Evolutionary conservation across 2,329 filamentous ascomycete species (phyloP).

Genomic region (Diaporthe sp.): DNA sequence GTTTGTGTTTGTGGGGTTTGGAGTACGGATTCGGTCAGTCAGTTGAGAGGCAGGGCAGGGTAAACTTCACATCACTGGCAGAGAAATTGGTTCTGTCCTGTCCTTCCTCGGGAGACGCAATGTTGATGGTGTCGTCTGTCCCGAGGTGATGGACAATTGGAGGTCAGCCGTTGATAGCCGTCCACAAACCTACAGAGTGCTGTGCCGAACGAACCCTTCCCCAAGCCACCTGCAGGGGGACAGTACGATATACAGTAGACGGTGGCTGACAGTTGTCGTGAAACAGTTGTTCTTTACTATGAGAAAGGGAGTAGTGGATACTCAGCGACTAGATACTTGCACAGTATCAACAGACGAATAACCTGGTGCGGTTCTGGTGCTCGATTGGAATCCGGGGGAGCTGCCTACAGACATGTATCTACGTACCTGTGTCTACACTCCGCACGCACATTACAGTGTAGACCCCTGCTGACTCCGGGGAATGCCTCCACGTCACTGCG

Average conservation of each 20-base stretch:
- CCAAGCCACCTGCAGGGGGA: not conserved
- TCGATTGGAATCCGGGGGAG: constrained; percentile 15
- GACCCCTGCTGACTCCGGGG: constrained; percentile 36
- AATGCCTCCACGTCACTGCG: constrained; percentile 34
- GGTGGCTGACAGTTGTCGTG: not conserved
- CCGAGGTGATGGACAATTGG: not conserved
- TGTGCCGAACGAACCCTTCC: not conserved
- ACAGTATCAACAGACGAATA: not conserved
- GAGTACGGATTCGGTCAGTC: not conserved
- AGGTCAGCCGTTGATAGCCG: constrained; percentile 41
- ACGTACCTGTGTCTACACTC: too few relatives aligned
- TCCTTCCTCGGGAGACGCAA: not conserved
- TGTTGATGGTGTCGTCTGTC: constrained; percentile 9
- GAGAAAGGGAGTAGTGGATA: not conserved
- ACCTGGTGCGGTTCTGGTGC: not conserved
- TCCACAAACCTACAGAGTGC: constrained; percentile 33
- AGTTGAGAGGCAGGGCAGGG: not conserved
- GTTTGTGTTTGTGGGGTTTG: not conserved
- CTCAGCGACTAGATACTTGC: not conserved
- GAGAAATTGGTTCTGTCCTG: not conserved
- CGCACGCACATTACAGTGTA: not conserved
- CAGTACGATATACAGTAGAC: not conserved
- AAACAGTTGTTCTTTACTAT: not conserved
- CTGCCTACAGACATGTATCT: not conserved
- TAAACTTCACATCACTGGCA: not conserved